Percentiles rank a stretch among this genome's conserved stretches.
phyloP scores from a whole-genome alignment of 331 rosid species.

The Quercus tomentella region DNA sequence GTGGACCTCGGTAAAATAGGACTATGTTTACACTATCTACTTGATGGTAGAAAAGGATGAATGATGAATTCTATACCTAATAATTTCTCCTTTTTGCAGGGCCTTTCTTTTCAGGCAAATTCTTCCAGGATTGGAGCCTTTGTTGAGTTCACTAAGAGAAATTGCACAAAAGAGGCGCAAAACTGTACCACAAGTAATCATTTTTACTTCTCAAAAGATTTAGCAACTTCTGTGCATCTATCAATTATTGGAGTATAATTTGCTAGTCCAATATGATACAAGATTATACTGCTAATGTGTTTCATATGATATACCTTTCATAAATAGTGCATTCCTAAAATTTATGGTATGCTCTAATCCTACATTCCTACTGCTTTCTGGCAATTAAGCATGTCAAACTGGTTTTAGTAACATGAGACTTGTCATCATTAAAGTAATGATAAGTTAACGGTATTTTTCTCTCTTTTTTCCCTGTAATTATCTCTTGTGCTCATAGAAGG shows the following conservation, averaged over 20 bases:
- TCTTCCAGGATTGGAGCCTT: slow-evolving; percentile 84
- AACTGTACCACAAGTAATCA: slow-evolving; percentile 69
- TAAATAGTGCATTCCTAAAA: neutral
- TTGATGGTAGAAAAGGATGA: neutral
- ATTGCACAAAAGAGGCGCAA: slow-evolving; percentile 68
- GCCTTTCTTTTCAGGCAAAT: slow-evolving; percentile 72
- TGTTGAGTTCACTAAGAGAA: slow-evolving; percentile 54
- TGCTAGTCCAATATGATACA: neutral
- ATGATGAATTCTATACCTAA: neutral
- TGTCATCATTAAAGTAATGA: neutral
- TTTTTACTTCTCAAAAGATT: neutral
- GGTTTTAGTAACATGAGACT: neutral
- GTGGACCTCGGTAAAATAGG: slow-evolving; percentile 72
- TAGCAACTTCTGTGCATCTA: neutral
- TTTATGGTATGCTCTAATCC: neutral
- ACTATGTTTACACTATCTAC: neutral
- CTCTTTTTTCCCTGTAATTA: neutral
- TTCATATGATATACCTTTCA: neutral
- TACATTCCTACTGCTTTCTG: neutral
- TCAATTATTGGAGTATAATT: neutral
- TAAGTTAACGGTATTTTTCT: neutral
- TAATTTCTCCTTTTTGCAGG: slow-evolving; percentile 31
- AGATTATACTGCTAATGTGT: neutral
- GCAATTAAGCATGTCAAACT: neutral
- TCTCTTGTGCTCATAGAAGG: neutral